These are phyloP conservation scores for Pseudodiploospora longispora DNA, from an alignment of 2,329 filamentous ascomycete genomes.

Conservation along the genomic window DNA sequence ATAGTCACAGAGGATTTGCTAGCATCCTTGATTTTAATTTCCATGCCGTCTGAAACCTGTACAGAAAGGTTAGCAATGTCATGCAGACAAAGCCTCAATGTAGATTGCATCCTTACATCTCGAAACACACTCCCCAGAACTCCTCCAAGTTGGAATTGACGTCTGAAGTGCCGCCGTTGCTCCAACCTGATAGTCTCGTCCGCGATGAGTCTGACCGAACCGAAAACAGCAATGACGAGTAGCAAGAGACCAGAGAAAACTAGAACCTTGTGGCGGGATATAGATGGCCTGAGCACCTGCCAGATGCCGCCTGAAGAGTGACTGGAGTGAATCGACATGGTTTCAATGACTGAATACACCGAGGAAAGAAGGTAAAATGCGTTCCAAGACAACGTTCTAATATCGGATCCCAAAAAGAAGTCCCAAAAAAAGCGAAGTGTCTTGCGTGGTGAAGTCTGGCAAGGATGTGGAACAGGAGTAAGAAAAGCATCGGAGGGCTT, in stretches of 20 bases:
- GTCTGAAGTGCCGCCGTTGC: constrained; percentile 4
- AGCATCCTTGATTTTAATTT: neutral
- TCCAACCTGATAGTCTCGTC: constrained; percentile 2
- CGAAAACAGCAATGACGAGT: constrained; percentile 6
- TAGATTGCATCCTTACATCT: constrained; percentile 7
- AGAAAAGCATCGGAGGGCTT: no score
- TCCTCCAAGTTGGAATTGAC: constrained; percentile 19
- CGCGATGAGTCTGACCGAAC: constrained; percentile 4
- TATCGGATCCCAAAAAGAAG: constrained; percentile 15
- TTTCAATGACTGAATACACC: neutral
- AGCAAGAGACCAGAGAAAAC: constrained; percentile 5
- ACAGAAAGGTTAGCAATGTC: neutral
- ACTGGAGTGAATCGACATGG: constrained; percentile 1
- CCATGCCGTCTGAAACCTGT: neutral
- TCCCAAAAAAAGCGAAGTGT: constrained; percentile 9
- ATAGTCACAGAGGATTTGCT: neutral
- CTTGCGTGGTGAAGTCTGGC: neutral
- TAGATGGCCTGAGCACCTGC: neutral
- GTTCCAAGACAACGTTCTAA: constrained; percentile 19
- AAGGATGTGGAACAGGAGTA: no score
- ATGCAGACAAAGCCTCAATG: neutral
- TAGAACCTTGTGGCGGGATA: neutral
- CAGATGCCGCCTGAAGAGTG: neutral
- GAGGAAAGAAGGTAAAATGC: constrained; percentile 10
- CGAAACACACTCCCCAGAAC: constrained; percentile 8